Percentiles rank a stretch among this genome's conserved stretches.
Conservation (phyloP, 495 filamentous ascomycete genomes). For the Talaromyces trachyspermus region DNA sequence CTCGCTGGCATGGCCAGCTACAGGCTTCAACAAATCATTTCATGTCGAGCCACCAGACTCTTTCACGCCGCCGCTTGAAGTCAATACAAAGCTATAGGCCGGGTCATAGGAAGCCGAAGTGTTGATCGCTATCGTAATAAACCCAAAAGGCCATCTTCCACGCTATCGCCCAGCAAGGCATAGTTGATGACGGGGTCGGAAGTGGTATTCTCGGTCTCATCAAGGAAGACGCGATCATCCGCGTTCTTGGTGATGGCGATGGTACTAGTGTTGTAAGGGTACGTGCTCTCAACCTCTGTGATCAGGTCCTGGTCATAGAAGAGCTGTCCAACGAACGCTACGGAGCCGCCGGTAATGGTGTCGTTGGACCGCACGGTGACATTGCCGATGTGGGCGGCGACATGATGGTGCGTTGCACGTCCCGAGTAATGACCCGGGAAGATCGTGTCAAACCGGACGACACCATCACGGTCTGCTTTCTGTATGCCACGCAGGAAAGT, state of each 20-base stretch:
- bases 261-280: constrained; percentile 50
- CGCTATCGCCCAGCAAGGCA: constrained; percentile 42
- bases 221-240: constrained; percentile 40
- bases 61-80: neutral
- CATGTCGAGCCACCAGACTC: neutral
- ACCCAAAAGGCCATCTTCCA: constrained; percentile 47
- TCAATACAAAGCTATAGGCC: neutral
- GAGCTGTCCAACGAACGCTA: constrained; percentile 52
- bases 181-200: constrained; percentile 54
- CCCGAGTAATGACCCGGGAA: constrained; percentile 49
- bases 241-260: constrained; percentile 38
- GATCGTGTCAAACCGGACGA: constrained; percentile 39
- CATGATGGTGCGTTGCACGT: constrained; percentile 41
- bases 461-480: constrained; percentile 39
- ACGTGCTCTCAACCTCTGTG: constrained; percentile 33
- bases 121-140: constrained; percentile 51
- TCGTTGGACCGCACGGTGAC: constrained; percentile 37
- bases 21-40: no score
- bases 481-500: constrained; percentile 46
- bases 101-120: neutral
- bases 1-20: no score
- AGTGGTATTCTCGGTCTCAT: constrained; percentile 34
- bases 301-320: constrained; percentile 51
- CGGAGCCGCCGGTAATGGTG: constrained; percentile 39
- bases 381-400: constrained; percentile 37